Evolutionary conservation across 805 yeast species (phyloP), one percentile per base, ranked within the genome.

Genomic region (Metschnikowia arizonensis): DNA sequence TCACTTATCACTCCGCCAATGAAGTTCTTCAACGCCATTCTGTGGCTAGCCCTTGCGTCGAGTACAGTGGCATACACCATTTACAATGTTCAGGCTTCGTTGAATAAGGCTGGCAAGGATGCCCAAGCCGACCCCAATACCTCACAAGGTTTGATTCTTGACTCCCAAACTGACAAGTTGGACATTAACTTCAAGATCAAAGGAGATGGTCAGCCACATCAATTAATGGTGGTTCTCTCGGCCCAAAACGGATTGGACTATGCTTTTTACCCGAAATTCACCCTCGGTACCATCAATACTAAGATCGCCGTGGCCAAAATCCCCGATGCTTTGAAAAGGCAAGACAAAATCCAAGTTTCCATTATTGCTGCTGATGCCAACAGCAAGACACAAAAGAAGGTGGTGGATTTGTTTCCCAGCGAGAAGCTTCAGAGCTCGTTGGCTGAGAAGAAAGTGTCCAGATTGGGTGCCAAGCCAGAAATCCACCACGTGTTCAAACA

Each of bases 401-500:
- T 69, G 54, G 64, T 57, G 17, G 68, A 67, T 45, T 40, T 71
- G 23, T 28, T 61, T 10, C 71, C 73, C 11, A 42, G 60, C 33
- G 57, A 50, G 8, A 63, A 57, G 19, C 58, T 69, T 42, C 47
- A 56, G 45, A 50, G 42, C 4, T 44, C 63, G 12, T 54, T 62
- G 26, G 51, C 53, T 17, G 61, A 63, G 50, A 44, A 45, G 17
- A 50, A 58, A 46, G 51, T 73, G 18, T 36, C 50, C n/a, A 67
- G 76, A 52, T 63, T 73, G 46, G 83, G 76, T 2, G 61, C 74
- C 11, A 62, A 73, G 58, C 78, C 82, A 2, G 89, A 83, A 63
- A 83, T 88, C 52, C 63, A 62, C 51, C 88, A 86, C 62, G 60
- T 65, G 30, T 88, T 88, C 68, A 73, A 71, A 45, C 60, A 64